Evolutionary conservation across 2,329 filamentous ascomycete genomes (phyloP).

Genomic region (Pseudogymnoascus sp.): DNA sequence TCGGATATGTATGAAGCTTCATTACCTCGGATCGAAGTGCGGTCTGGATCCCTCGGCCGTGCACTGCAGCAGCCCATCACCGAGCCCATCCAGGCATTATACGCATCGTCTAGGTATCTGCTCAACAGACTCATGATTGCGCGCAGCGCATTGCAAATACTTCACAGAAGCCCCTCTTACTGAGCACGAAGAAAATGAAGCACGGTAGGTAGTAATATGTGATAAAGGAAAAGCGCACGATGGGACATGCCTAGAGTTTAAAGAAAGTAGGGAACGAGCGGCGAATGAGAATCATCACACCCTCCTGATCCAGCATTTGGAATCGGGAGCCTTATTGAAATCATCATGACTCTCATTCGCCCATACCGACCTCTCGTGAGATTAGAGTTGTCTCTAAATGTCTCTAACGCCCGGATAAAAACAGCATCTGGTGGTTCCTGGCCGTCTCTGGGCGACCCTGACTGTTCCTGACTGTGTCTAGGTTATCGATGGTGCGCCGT

Average conservation of each 20-base stretch:
- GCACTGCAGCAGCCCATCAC: slow-evolving; percentile 24
- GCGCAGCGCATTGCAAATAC: not conserved
- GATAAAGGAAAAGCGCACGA: not conserved
- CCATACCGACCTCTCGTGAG: not conserved
- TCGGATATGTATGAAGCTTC: not conserved
- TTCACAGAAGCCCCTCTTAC: not conserved
- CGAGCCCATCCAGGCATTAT: slow-evolving; percentile 23
- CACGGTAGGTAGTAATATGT: not conserved
- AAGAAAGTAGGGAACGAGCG: not conserved
- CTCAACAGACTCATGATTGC: slow-evolving; percentile 25
- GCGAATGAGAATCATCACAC: not conserved
- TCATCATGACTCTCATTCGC: not conserved
- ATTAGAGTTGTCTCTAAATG: not conserved
- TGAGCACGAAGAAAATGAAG: not conserved
- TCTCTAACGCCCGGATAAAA: not conserved
- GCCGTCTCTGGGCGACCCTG: not conserved
- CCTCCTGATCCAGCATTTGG: not conserved
- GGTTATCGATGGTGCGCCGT: not conserved
- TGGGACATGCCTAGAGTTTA: not conserved
- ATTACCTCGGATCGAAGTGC: slow-evolving; percentile 22
- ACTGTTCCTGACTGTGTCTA: not conserved
- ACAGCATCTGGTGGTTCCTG: not conserved
- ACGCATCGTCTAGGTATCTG: slow-evolving; percentile 27
- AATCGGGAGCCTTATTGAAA: not conserved
- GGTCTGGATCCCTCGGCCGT: slow-evolving; percentile 14